These are phyloP conservation scores for Cicer judaicum DNA, from an alignment of 306 rosid genomes.

Conservation along the genomic window DNA sequence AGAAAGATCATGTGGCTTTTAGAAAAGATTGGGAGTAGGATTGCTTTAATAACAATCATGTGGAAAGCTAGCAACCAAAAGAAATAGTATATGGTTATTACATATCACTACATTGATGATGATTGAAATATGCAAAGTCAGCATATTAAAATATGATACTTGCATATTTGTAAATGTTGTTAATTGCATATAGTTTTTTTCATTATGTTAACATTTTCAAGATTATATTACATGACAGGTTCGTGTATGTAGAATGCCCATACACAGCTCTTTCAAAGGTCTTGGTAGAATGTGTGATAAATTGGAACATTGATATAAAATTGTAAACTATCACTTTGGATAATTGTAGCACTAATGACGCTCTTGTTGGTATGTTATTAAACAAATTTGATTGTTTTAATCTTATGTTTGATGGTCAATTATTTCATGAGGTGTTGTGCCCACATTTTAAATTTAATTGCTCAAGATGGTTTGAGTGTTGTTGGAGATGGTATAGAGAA, in stretches of 20 bases:
- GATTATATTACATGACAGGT: not conserved
- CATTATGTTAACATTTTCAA: too few relatives aligned
- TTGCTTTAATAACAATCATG: not conserved
- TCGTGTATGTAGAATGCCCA: slow-evolving; percentile 12
- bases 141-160: not conserved
- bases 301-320: not conserved
- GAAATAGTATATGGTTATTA: not conserved
- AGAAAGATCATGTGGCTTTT: too few relatives aligned
- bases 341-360: too few relatives aligned
- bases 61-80: not conserved
- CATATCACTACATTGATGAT: slow-evolving; percentile 9
- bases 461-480: too few relatives aligned
- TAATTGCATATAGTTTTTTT: too few relatives aligned
- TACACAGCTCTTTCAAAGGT: not conserved
- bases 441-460: too few relatives aligned
- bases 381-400: too few relatives aligned
- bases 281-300: not conserved
- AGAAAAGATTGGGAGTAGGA: not conserved
- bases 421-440: too few relatives aligned
- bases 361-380: too few relatives aligned
- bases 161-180: not conserved
- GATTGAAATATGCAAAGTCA: slow-evolving; percentile 1
- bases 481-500: too few relatives aligned
- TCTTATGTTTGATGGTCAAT: too few relatives aligned
- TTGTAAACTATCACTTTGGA: too few relatives aligned